Base-by-base conservation (phyloP, 2,329 filamentous ascomycete genomes). In the Fusarium penzigii region DNA sequence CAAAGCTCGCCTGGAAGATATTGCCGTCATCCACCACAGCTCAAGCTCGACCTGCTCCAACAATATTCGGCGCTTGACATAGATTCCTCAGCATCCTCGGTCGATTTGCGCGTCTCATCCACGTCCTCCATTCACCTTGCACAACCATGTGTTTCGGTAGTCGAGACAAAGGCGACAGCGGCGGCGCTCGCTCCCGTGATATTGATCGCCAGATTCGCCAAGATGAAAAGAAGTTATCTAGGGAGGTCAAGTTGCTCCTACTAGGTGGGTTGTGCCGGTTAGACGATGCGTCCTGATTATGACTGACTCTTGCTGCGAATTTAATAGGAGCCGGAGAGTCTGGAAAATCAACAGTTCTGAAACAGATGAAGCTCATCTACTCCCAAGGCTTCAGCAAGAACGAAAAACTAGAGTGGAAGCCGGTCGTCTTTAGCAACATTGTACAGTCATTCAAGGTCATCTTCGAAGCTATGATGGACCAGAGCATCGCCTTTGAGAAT, bases 341-440 rank as follows among this genome's bases (percentile, higher is more conserved):
- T 42, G 73, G 93, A 61, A 97, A 97, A 75, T 97, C 93, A 9
- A 97, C 93, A 2, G 92, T 97, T 53, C 84, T 97, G 61, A 97
- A 97, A 78, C 93, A 97, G 79, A 97, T 99, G 94, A 93, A 93
- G 72, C 86, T 99, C 73, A 97, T 99, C 65, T 94, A 97, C 72
- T 86, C 91, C 13, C 87, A 92, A 72, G 93, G 94, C 46, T 97
- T 97, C 76, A 90, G 86, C 67, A 89, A 90, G 66, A 86, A 84
- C 59, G 94, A 97, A 72, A 90, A 92, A 72, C 85, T 95, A 60
- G 91, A 97, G 78, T 96, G 91, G 82, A 92, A 94, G 64, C 89
- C 92, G 14, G 92, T 97, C 66, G 92, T 97, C 62, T 97, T 97
- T 75, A 92, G 88, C 73, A 99, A 99, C 72, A 82, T 97, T 60